Base-by-base conservation (phyloP, 2,329 filamentous ascomycete species). In the Diaporthe citriasiana region DNA sequence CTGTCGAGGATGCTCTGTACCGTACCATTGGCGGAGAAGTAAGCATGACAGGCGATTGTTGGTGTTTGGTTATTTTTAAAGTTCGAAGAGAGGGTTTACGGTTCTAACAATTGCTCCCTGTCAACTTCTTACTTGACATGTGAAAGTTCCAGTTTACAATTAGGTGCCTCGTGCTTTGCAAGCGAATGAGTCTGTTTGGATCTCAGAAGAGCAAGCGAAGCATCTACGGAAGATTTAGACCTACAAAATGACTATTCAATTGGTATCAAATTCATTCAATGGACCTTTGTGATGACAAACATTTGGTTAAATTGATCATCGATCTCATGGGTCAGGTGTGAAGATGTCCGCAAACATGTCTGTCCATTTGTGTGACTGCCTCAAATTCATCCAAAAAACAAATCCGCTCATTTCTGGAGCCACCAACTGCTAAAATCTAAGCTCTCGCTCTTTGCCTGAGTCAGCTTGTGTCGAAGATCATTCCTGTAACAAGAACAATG, bases 171-270 rank as follows among this genome's bases (percentile, higher is more conserved):
- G 9, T 9, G 33, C 5, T 35, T 9, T 35, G 4, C 33, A 35
- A 35, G 33, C 5, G 5, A 35, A 35, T 5, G 5, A 35, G 33
- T 35, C 33, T 35, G 33, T 9, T 35, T 9, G 33, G 33, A 35
- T 4, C 33, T 9, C 33, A 35, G 33, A 35, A 35, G 33, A 35
- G 33, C 33, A 9, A 35, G 9, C 33, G 80, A 30, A 35, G 8
- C 4, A 9, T 56, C 4, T 33, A 56, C 13, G 10, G 9, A 13
- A 6, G 5, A 22, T 35, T 35, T 19, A 27, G 5, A 33, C 10
- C 19, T 25, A n/a, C 2, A 13, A 6, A 10, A 13, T 17, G 2
- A 15, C n/a, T 25, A 38, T 10, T 13, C 33, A 42, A 3, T 7
- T 22, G 8, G 13, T 8, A 42, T 8, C 5, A 4, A 25, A 15